Conservation (phyloP, 2,329 filamentous ascomycete genomes). For the Aspergillus sclerotialis region DNA sequence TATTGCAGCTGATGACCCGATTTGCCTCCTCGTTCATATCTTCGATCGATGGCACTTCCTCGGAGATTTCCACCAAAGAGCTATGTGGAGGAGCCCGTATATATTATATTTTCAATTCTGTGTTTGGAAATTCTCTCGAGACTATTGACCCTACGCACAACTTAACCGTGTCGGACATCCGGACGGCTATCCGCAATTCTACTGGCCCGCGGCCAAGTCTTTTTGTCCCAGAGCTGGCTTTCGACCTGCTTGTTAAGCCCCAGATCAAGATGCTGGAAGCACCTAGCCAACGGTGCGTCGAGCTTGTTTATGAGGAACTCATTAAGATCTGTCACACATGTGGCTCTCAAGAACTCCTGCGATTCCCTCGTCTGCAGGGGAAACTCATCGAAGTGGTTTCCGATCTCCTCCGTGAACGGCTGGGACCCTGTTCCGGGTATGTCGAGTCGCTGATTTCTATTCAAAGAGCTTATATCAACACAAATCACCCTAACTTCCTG, state of each 20-base stretch:
- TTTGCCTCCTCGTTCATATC: constrained; percentile 98
- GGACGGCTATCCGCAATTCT: constrained; percentile 95
- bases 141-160: constrained; percentile 95
- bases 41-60: constrained; percentile 96
- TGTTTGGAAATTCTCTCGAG: constrained; percentile 93
- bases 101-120: constrained; percentile 98
- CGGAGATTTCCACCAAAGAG: constrained; percentile 97
- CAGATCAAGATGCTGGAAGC: constrained; percentile 96
- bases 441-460: constrained; percentile 97
- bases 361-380: constrained; percentile 86
- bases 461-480: constrained; percentile 97
- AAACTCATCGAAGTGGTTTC: constrained; percentile 98
- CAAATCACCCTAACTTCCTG: constrained; percentile 97
- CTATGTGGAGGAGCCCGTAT: constrained; percentile 90
- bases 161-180: constrained; percentile 86
- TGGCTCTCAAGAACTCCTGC: constrained; percentile 84
- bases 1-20: constrained; percentile 94
- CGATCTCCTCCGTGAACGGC: constrained; percentile 82
- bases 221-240: constrained; percentile 95
- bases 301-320: constrained; percentile 95
- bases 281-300: constrained; percentile 91
- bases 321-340: constrained; percentile 99
- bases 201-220: constrained; percentile 91
- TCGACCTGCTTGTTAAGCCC: constrained; percentile 94
- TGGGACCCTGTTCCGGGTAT: constrained; percentile 82